A percentile compares a stretch with the other conserved stretches of the same genome.
Evolutionary conservation across 371 early-diverging fungal species (phyloP).

Genomic region (Mortierella sp.): DNA sequence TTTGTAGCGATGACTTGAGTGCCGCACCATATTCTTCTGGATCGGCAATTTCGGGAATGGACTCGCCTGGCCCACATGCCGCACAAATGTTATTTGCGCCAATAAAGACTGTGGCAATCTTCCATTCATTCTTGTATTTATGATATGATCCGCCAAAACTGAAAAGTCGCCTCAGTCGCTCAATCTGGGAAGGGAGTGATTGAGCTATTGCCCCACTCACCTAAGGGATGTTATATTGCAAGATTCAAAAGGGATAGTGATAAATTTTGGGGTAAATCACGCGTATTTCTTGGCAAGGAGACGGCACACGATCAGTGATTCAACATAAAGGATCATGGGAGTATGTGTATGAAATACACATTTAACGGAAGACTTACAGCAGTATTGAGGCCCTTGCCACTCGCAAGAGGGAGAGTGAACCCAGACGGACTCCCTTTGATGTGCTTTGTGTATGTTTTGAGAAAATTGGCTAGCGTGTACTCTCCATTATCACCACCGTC

Average conservation of each 20-base stretch:
- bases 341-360: too few species aligned
- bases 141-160: conserved; percentile 31
- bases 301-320: not conserved
- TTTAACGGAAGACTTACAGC: conserved; percentile 65
- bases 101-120: conserved; percentile 73
- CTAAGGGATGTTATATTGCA: conserved; percentile 10
- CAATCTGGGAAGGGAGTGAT: conserved; percentile 32
- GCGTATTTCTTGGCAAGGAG: conserved; percentile 20
- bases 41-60: conserved; percentile 48
- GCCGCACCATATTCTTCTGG: conserved; percentile 65
- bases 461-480: conserved; percentile 69
- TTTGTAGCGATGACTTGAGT: conserved; percentile 57
- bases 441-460: conserved; percentile 59
- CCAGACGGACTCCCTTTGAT: conserved; percentile 67
- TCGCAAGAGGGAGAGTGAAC: conserved; percentile 65
- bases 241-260: not conserved
- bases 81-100: conserved; percentile 79
- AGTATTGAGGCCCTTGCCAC: conserved; percentile 69
- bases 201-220: conserved; percentile 53
- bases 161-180: conserved; percentile 33
- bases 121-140: conserved; percentile 66
- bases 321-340: not conserved
- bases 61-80: conserved; percentile 50
- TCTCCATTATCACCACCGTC: conserved; percentile 71
- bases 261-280: conserved; percentile 17